A percentile compares a stretch with the other conserved stretches of the same genome.
phyloP scores from a whole-genome alignment of 2,329 filamentous ascomycete species.

The Elsinoe ampelina region DNA sequence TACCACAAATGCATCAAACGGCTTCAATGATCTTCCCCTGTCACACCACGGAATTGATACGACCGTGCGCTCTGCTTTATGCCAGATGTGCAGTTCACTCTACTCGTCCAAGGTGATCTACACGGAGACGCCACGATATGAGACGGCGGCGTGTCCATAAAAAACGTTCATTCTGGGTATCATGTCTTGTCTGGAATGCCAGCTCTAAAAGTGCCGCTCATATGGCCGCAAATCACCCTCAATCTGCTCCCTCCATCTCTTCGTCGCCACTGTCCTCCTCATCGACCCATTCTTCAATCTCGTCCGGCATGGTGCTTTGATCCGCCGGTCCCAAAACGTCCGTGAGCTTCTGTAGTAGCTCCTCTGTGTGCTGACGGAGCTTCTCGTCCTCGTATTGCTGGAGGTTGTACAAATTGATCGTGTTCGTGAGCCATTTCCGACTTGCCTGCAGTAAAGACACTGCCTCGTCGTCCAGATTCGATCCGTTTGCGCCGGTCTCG shows the following conservation, averaged over 20 bases:
- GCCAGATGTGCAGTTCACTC: too few relatives aligned
- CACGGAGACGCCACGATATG: too few relatives aligned
- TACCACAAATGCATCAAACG: constrained; percentile 12
- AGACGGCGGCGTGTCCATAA: too few relatives aligned
- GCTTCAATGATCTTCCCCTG: background rate
- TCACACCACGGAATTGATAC: background rate
- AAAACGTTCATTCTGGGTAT: background rate
- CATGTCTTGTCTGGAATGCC: background rate
- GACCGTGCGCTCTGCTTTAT: background rate
- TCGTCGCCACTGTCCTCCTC: constrained; percentile 26
- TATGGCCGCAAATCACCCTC: background rate
- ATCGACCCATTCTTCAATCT: constrained; percentile 32
- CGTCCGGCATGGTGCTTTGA: constrained; percentile 35
- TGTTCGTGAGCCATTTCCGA: constrained; percentile 72
- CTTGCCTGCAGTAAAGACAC: constrained; percentile 44
- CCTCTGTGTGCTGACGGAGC: constrained; percentile 63
- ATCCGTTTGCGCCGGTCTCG: constrained; percentile 3
- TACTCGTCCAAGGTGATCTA: too few relatives aligned
- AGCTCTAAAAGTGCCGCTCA: background rate
- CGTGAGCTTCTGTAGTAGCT: constrained; percentile 50
- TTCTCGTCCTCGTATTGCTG: constrained; percentile 81
- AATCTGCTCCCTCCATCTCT: constrained; percentile 21
- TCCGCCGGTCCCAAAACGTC: constrained; percentile 35
- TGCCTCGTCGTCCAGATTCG: constrained; percentile 15
- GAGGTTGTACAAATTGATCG: constrained; percentile 65